Evolutionary conservation across 2,329 filamentous ascomycete species (phyloP).

Genomic region (Aspergillus fischeri): DNA sequence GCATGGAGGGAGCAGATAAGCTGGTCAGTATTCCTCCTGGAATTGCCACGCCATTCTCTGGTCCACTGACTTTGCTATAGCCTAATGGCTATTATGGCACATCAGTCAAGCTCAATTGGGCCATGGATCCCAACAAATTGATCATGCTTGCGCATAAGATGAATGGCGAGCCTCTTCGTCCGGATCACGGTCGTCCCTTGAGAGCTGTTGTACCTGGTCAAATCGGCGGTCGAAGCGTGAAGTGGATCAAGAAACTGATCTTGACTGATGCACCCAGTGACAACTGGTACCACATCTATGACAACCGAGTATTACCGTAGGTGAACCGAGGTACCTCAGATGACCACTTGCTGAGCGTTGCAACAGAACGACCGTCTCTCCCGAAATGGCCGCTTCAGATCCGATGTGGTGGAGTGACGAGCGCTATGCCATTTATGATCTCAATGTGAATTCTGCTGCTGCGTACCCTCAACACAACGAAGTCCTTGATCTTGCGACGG

Average conservation of each 20-base stretch:
- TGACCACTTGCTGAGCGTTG: slow-evolving; percentile 4
- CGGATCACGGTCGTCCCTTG: slow-evolving; percentile 82
- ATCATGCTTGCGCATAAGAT: slow-evolving; percentile 87
- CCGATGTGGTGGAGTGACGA: slow-evolving; percentile 82
- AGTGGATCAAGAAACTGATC: slow-evolving; percentile 82
- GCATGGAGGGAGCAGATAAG: slow-evolving; percentile 86
- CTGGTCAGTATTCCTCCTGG: slow-evolving; percentile 44
- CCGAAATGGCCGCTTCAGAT: slow-evolving; percentile 71
- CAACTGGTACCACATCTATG: slow-evolving; percentile 94
- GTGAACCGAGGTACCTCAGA: slow-evolving; percentile 13
- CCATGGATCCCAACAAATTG: slow-evolving; percentile 73
- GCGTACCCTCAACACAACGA: slow-evolving; percentile 79
- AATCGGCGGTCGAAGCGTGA: slow-evolving; percentile 87
- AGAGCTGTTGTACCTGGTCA: slow-evolving; percentile 82
- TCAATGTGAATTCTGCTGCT: slow-evolving; percentile 80
- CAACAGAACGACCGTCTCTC: slow-evolving; percentile 67
- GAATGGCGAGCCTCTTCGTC: slow-evolving; percentile 76
- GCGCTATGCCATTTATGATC: slow-evolving; percentile 86
- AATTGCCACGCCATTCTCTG: not conserved
- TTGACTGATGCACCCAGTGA: slow-evolving; percentile 75
- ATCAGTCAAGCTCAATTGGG: slow-evolving; percentile 83
- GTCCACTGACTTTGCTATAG: slow-evolving; percentile 26
- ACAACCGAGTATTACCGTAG: slow-evolving; percentile 78
- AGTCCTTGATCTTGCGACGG: slow-evolving; percentile 49
- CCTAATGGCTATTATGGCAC: slow-evolving; percentile 89